A percentile compares a stretch with the other conserved stretches of the same genome.
Conservation (phyloP, 345 rosid genomes). For the Syzygium jambos region DNA sequence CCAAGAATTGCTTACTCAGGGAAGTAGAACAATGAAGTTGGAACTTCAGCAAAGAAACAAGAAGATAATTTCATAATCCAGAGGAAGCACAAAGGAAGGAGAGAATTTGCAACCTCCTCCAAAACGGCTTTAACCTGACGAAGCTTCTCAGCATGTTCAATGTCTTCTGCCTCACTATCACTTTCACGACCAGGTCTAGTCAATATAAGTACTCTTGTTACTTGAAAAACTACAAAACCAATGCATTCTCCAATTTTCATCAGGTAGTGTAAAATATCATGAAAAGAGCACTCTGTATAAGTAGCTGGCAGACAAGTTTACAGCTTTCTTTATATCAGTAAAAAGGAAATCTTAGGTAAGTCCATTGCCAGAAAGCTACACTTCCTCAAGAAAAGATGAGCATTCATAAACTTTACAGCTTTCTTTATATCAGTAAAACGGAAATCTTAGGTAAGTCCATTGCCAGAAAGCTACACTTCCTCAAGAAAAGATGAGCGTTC, state of each 20-base stretch:
- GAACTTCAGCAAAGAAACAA: background rate
- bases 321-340: background rate
- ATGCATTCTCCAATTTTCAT: background rate
- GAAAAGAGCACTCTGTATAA: background rate
- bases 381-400: background rate
- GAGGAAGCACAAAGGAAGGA: background rate
- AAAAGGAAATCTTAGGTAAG: background rate
- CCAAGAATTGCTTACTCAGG: background rate
- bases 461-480: background rate
- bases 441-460: background rate
- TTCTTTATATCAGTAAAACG: background rate
- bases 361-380: background rate
- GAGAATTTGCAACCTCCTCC: constrained; percentile 62
- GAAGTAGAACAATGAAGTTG: background rate
- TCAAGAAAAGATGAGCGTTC: background rate
- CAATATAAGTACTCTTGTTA: constrained; percentile 11
- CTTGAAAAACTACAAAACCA: background rate
- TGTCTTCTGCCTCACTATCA: constrained; percentile 97
- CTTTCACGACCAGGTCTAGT: constrained; percentile 80
- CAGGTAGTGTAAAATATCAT: background rate
- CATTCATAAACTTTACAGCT: background rate
- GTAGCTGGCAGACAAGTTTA: background rate
- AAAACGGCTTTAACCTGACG: constrained; percentile 98
- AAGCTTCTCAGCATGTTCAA: constrained; percentile 99
- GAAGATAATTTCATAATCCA: background rate